Evolutionary conservation across 2,329 filamentous ascomycete species (phyloP).

Genomic region (Cladosporium phlei): DNA sequence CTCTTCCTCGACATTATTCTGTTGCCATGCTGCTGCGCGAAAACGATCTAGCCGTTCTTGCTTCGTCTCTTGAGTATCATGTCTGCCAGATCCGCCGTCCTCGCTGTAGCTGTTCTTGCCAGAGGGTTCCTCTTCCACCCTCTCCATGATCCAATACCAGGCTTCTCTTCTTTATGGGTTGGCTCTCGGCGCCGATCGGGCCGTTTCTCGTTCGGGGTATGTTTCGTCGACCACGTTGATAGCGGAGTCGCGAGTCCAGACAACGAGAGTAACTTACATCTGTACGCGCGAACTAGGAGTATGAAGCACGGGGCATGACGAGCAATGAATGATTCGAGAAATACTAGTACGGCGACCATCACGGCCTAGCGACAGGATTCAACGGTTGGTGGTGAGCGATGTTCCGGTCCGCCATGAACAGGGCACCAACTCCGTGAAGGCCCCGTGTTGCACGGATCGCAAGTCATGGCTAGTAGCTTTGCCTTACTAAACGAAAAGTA

Average conservation of each 20-base stretch:
- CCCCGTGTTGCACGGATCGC: no score
- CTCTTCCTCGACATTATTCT: background rate
- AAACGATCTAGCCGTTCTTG: background rate
- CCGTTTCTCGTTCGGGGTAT: no score
- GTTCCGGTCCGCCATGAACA: background rate
- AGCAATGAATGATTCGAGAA: background rate
- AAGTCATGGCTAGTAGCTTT: no score
- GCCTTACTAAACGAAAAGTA: no score
- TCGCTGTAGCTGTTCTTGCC: background rate
- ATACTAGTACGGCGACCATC: background rate
- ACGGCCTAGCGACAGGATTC: background rate
- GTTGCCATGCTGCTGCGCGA: background rate
- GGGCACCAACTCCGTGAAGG: background rate
- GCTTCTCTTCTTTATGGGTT: no score
- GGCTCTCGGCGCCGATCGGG: no score
- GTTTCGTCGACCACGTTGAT: no score
- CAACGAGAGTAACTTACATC: background rate
- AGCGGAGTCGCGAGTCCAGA: no score
- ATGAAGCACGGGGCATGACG: background rate
- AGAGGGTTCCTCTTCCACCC: background rate
- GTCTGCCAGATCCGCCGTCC: background rate
- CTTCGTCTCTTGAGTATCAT: background rate
- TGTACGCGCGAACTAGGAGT: background rate
- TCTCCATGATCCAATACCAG: no score
- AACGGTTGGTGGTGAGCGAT: slow-evolving; percentile 8